Conservation (phyloP, 2,329 filamentous ascomycete species). For the Geosmithia putterillii region DNA sequence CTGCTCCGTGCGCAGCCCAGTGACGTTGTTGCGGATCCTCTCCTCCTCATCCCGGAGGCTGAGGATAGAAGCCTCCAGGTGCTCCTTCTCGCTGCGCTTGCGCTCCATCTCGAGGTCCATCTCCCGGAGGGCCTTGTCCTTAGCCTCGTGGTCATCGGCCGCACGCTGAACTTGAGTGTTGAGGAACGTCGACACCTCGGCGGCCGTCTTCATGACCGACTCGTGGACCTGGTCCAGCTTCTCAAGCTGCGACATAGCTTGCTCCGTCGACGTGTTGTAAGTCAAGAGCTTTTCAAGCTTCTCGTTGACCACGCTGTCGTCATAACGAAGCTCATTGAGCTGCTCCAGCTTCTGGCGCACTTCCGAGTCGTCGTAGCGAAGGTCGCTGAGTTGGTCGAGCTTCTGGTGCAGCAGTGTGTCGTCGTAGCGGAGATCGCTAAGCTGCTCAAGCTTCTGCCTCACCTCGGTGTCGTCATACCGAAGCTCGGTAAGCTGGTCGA, state of each 20-base stretch:
- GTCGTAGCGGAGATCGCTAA: conserved; percentile 20
- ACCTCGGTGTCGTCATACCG: conserved; percentile 43
- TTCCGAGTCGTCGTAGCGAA: conserved; percentile 23
- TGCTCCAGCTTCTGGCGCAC: conserved; percentile 15
- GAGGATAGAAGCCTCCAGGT: conserved; percentile 42
- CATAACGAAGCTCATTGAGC: conserved; percentile 42
- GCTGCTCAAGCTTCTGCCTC: conserved; percentile 24
- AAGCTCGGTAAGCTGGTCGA: conserved; percentile 22
- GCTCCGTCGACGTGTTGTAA: conserved; percentile 52
- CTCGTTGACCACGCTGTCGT: conserved; percentile 26
- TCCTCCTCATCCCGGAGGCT: conserved; percentile 39
- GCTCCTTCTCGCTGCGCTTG: conserved; percentile 52
- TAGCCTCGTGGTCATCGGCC: conserved; percentile 64
- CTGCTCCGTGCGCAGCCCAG: conserved; percentile 52
- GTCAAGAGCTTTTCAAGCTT: conserved; percentile 40
- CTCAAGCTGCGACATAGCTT: conserved; percentile 63
- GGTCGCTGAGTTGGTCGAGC: conserved; percentile 16
- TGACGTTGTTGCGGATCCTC: conserved; percentile 40
- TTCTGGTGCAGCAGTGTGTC: conserved; percentile 15
- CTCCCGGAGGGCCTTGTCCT: conserved; percentile 69
- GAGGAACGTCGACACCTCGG: conserved; percentile 75
- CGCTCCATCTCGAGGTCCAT: conserved; percentile 72
- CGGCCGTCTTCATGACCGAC: conserved; percentile 73
- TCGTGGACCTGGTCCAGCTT: conserved; percentile 82
- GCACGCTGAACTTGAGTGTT: conserved; percentile 63